Evolutionary conservation across 2,329 filamentous ascomycete genomes (phyloP).

Genomic region (Reticulascus tulasneorum): DNA sequence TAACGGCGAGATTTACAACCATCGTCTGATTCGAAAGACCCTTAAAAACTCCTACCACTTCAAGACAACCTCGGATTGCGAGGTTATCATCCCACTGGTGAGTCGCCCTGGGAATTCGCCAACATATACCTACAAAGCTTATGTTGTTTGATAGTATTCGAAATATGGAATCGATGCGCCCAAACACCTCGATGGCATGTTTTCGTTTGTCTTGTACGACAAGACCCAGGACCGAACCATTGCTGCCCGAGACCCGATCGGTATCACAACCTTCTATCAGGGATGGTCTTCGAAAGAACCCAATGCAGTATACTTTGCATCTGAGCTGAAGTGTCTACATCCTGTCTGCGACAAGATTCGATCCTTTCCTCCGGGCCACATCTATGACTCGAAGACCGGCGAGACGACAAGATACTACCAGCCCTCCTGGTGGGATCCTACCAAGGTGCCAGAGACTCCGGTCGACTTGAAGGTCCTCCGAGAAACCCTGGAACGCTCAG

Average conservation of each 20-base stretch:
- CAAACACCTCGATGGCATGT: conserved; percentile 96
- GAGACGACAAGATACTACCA: conserved; percentile 83
- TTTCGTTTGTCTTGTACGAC: conserved; percentile 97
- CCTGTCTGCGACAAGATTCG: conserved; percentile 94
- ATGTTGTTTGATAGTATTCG: conserved; percentile 61
- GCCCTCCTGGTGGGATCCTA: conserved; percentile 86
- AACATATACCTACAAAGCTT: conserved; percentile 2
- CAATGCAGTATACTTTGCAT: conserved; percentile 88
- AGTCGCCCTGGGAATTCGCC: conserved; percentile 28
- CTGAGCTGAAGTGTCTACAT: conserved; percentile 90
- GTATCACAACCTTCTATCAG: conserved; percentile 96
- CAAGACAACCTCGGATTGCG: conserved; percentile 98
- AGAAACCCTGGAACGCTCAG: conserved; percentile 79
- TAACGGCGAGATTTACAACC: conserved; percentile 99
- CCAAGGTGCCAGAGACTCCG: conserved; percentile 72
- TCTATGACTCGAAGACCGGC: conserved; percentile 92
- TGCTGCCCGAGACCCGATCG: conserved; percentile 93
- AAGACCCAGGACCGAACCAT: conserved; percentile 89
- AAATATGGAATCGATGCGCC: conserved; percentile 89
- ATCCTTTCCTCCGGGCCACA: conserved; percentile 88
- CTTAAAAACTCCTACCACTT: conserved; percentile 85
- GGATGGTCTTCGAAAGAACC: conserved; percentile 83
- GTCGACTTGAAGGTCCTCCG: conserved; percentile 81
- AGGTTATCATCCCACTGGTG: conserved; percentile 97
- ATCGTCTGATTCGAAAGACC: conserved; percentile 85